Evolutionary conservation across 768 basidiomycete genomes (phyloP).

Genomic region (Cystofilobasidium macerans): DNA sequence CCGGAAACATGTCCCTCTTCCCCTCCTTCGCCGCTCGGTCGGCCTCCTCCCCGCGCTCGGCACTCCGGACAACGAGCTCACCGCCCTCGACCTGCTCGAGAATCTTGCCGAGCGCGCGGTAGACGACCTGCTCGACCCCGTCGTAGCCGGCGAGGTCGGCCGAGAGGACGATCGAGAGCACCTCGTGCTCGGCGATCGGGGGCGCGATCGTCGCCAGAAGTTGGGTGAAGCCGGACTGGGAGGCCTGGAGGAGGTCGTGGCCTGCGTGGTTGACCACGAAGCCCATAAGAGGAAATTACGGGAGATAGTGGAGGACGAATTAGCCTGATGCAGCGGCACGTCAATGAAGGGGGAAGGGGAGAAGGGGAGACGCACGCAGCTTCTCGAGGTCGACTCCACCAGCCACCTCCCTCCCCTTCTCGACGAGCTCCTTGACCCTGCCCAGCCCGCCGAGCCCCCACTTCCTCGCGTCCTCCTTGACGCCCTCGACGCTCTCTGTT

Average conservation of each 20-base stretch:
- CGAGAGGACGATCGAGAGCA: constrained; percentile 87
- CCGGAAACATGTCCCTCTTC: constrained; percentile 64
- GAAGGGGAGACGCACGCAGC: constrained; percentile 11
- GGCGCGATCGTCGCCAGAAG: constrained; percentile 94
- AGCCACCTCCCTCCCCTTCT: constrained; percentile 2
- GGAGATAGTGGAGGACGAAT: background rate
- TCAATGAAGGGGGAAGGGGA: background rate
- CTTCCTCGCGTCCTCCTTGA: constrained; percentile 4
- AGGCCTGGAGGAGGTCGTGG: constrained; percentile 77
- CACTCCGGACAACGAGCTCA: constrained; percentile 65
- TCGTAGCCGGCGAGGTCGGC: constrained; percentile 97
- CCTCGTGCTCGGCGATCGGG: constrained; percentile 95
- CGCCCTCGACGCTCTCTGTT: background rate
- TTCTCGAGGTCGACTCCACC: constrained; percentile 23
- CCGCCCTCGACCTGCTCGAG: constrained; percentile 93
- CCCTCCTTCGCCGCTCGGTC: constrained; percentile 50
- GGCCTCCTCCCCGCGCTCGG: constrained; percentile 45
- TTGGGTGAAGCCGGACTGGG: constrained; percentile 77
- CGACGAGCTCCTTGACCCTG: background rate
- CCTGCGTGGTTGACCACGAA: constrained; percentile 43
- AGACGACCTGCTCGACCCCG: constrained; percentile 87
- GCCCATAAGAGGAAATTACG: background rate
- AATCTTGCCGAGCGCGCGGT: constrained; percentile 73
- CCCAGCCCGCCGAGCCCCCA: background rate
- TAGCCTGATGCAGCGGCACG: background rate